Conservation (phyloP, 257 asterid species). For the Ajuga chamaepitys region DNA sequence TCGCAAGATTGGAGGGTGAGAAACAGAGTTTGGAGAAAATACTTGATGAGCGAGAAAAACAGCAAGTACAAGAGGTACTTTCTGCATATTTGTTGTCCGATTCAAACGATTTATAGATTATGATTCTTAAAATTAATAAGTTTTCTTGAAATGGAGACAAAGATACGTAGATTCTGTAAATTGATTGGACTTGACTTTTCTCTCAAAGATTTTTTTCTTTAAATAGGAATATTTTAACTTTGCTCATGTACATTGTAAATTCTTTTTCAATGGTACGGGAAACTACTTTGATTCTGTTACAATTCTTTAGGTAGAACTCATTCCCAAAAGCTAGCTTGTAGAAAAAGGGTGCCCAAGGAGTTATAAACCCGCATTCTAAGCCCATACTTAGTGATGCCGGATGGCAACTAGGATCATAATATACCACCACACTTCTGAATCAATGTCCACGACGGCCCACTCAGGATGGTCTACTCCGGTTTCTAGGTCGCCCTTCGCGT, state of each 20-base stretch:
- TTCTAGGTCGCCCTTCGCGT: too few species aligned
- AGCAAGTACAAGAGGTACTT: slow-evolving; percentile 84
- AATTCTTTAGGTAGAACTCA: too few species aligned
- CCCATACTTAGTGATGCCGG: too few species aligned
- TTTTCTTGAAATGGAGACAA: not conserved
- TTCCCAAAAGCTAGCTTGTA: too few species aligned
- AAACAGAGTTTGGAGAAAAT: slow-evolving; percentile 92
- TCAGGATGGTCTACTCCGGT: too few species aligned
- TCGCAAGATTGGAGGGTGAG: slow-evolving; percentile 95
- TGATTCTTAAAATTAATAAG: slow-evolving; percentile 1
- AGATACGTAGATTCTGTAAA: not conserved
- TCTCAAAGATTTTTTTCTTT: not conserved
- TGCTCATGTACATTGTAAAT: not conserved
- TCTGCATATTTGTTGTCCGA: not conserved
- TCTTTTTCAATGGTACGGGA: not conserved
- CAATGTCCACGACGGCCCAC: too few species aligned
- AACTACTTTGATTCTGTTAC: not conserved
- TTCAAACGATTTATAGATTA: not conserved
- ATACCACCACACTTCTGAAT: too few species aligned
- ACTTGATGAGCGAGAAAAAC: slow-evolving; percentile 83
- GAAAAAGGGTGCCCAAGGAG: too few species aligned
- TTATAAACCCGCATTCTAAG: too few species aligned
- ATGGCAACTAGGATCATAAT: too few species aligned
- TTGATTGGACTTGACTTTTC: not conserved
- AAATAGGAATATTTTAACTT: not conserved